Evolutionary conservation across 2,329 filamentous ascomycete genomes (phyloP).

Genomic region (Claviceps cyperi): DNA sequence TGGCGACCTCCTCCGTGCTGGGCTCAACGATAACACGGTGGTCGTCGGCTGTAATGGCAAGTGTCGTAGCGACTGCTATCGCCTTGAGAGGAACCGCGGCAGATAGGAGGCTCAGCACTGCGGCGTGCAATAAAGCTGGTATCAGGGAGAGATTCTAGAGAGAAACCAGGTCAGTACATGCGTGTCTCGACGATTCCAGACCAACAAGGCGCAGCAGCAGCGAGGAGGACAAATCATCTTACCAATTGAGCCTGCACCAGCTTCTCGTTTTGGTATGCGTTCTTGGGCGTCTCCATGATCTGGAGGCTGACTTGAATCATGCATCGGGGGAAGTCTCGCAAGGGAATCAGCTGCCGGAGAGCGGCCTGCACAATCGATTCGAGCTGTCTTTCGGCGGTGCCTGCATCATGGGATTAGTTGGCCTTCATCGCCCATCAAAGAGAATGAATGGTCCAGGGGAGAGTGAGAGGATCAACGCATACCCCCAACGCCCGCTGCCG

Average conservation of each 20-base stretch:
- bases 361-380: slow-evolving; percentile 62
- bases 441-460: neutral
- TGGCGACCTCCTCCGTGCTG: slow-evolving; percentile 43
- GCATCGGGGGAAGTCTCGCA: slow-evolving; percentile 60
- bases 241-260: slow-evolving; percentile 47
- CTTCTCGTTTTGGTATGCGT: slow-evolving; percentile 48
- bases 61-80: slow-evolving; percentile 50
- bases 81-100: slow-evolving; percentile 68
- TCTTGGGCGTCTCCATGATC: slow-evolving; percentile 52
- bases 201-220: neutral
- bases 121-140: slow-evolving; percentile 68
- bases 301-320: slow-evolving; percentile 75
- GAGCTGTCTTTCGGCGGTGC: slow-evolving; percentile 65
- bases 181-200: neutral
- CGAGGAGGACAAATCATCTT: slow-evolving; percentile 14
- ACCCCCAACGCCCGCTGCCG: slow-evolving; percentile 73
- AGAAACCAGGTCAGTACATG: slow-evolving; percentile 6
- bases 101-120: slow-evolving; percentile 64
- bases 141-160: slow-evolving; percentile 61
- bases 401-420: slow-evolving; percentile 19
- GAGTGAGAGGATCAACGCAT: slow-evolving; percentile 13
- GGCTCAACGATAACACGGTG: slow-evolving; percentile 42
- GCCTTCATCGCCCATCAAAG: no score
- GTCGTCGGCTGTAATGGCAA: slow-evolving; percentile 39
- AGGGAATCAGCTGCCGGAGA: slow-evolving; percentile 58